Conservation (phyloP, 345 rosid species). For the Murraya koenigii region DNA sequence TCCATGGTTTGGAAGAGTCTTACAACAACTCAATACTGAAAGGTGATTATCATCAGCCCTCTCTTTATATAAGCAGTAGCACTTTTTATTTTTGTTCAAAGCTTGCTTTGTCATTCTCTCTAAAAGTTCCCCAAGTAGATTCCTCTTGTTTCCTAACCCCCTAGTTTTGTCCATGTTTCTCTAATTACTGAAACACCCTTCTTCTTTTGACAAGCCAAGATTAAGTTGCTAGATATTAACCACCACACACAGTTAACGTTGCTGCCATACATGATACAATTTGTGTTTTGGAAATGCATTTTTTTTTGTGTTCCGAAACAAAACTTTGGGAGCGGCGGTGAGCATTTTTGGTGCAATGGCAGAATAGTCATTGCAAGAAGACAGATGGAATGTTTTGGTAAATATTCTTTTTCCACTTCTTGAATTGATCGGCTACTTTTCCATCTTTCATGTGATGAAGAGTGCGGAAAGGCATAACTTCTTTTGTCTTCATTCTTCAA, state of each 20-base stretch:
- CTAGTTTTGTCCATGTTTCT: neutral
- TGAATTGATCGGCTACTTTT: conserved; percentile 41
- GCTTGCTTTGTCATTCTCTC: conserved; percentile 11
- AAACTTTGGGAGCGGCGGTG: neutral
- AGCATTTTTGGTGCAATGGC: conserved; percentile 3
- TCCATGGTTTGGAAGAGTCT: conserved; percentile 34
- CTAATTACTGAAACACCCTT: conserved; percentile 21
- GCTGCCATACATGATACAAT: no score
- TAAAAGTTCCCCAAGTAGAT: conserved; percentile 22
- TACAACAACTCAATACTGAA: neutral
- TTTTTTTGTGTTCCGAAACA: neutral
- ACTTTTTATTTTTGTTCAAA: neutral
- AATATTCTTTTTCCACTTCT: conserved; percentile 39
- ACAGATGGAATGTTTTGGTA: conserved; percentile 9
- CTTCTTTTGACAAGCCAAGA: neutral
- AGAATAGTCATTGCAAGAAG: conserved; percentile 11
- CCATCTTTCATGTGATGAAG: conserved; percentile 4
- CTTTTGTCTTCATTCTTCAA: neutral
- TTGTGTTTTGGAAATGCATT: neutral
- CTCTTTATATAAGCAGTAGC: neutral
- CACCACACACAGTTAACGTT: neutral
- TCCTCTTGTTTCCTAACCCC: conserved; percentile 15
- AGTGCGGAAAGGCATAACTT: conserved; percentile 31
- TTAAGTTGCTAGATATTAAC: no score
- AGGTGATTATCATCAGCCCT: neutral